Evolutionary conservation across 1,284 basidiomycete species (phyloP).

Genomic region (Marasmius oreades): DNA sequence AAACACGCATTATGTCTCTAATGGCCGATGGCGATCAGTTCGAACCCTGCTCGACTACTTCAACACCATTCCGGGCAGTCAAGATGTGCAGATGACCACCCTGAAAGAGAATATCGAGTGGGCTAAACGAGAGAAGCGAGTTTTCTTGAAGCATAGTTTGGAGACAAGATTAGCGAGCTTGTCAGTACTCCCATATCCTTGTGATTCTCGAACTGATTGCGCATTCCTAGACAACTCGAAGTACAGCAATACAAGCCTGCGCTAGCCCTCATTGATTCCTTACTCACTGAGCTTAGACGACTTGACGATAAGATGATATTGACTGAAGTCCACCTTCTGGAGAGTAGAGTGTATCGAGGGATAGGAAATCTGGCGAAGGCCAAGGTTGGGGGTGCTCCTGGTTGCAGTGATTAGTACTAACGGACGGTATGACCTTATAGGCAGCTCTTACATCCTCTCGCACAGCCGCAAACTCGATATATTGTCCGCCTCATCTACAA

Average conservation of each 20-base stretch:
- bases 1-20: constrained; percentile 9
- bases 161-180: constrained; percentile 87
- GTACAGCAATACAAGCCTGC: constrained; percentile 78
- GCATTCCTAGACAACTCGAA: constrained; percentile 65
- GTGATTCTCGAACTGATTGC: neutral
- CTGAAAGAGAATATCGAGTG: constrained; percentile 90
- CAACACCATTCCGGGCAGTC: constrained; percentile 70
- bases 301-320: constrained; percentile 98
- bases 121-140: constrained; percentile 90
- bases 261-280: constrained; percentile 76
- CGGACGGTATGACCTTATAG: constrained; percentile 32
- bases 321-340: constrained; percentile 94
- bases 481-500: constrained; percentile 93
- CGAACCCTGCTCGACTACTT: constrained; percentile 93
- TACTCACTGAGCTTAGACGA: constrained; percentile 88
- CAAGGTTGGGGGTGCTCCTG: constrained; percentile 58
- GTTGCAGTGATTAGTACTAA: neutral
- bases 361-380: constrained; percentile 91
- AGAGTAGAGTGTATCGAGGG: constrained; percentile 88
- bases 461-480: constrained; percentile 95
- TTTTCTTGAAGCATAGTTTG: constrained; percentile 93
- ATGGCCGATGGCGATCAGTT: constrained; percentile 43
- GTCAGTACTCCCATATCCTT: constrained; percentile 39
- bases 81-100: constrained; percentile 81
- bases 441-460: constrained; percentile 90